Base-by-base conservation (phyloP, 2,329 filamentous ascomycete genomes). In the Colletotrichum coccodes region DNA sequence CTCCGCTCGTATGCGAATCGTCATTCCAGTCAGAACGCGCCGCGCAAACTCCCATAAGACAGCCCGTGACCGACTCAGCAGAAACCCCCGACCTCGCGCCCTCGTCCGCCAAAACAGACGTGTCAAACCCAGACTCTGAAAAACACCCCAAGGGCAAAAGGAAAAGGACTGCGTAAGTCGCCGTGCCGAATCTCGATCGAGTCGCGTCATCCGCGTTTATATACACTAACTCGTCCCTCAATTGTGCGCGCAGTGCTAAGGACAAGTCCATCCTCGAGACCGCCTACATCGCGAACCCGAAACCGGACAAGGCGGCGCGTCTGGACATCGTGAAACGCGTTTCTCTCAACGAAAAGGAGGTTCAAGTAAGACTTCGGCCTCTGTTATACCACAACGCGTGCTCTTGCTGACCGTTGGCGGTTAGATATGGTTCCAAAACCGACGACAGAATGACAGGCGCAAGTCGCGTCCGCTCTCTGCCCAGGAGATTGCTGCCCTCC, bases 361-460 rank as follows among this genome's bases (percentile, higher is more conserved):
- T 98, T 42, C 95, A 98, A 90, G 95, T 97, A 83, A 80, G 38
- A 26, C 23, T 6, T 32, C 11, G 5, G 8, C 12, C 40, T 49
- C 36, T 9, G 6, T 21, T 38, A 44, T 26, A 50, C 9, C 14
- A 61, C 49, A 52, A 42, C 52, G 38, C 46, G 23, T 61, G 49
- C n/a, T 23, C 53, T 36, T 58, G 23, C 50, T 64, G 28, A 66
- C 28, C 23, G 14, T 40, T 23, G 12, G 12, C 50, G 52, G 56
- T n/a, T 67, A 98, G 95, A 97, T 98, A 75, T 98, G 95, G 95
- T 98, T 98, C 82, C 95, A 98, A 77, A 98, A 98, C 77, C 90
- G 94, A 76, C 89, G 95, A 72, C 95, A 98, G 80, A 97, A 97
- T 80, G 94, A 97, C 79, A 89, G 95, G 74, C 90, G 95, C 73